Evolutionary conservation across 2,329 filamentous ascomycete genomes (phyloP), one percentile per base, ranked within the genome.

Genomic region (Atkinsonella hypoxylon): DNA sequence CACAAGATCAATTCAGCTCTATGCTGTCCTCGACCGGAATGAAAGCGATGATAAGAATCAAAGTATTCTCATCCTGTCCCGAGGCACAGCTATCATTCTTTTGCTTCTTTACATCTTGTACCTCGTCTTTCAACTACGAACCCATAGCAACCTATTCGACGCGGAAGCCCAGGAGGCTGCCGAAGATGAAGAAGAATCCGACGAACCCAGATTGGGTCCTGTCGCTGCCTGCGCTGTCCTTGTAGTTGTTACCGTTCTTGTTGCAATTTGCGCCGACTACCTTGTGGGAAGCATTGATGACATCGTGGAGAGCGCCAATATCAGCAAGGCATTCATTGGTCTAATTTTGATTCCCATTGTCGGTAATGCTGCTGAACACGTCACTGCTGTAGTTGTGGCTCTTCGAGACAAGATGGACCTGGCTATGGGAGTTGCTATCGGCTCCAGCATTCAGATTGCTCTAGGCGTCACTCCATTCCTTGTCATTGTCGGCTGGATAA

Each of bases 321-420:
- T 90, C 63, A 88, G 82, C 71, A 86, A 86, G 67, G 87, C 82
- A 1, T 90, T 90, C 58, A 88, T 90, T 58, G 86, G 86, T 71
- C 71, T 89, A 46, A 87, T 89, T 47, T 70, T 89, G 18, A 84
- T 89, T 46, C 85, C 85, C 3, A 89, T 89, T 56, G 85, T 89
- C 32, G 85, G 85, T 42, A 89, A 89, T 59, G 85, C 85, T 2
- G 85, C 85, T 2, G 85, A 90, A 65, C 86, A 90, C 60, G 86
- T 89, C 39, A 90, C 87, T 1, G 87, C 87, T 17, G 83, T 89
- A 17, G 83, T 89, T 31, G 86, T 90, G 26, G 85, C 87, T 0
- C 73, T 82, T 55, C 85, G 87, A 65, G 79, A 90, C 68, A 90
- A 85, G 71, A 85, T 85, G 81, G 79, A 83, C 59, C 68, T 83